These are phyloP conservation scores for Breviolum minutum DNA, from an alignment of 73 alveolate species.

Conservation along the genomic window DNA sequence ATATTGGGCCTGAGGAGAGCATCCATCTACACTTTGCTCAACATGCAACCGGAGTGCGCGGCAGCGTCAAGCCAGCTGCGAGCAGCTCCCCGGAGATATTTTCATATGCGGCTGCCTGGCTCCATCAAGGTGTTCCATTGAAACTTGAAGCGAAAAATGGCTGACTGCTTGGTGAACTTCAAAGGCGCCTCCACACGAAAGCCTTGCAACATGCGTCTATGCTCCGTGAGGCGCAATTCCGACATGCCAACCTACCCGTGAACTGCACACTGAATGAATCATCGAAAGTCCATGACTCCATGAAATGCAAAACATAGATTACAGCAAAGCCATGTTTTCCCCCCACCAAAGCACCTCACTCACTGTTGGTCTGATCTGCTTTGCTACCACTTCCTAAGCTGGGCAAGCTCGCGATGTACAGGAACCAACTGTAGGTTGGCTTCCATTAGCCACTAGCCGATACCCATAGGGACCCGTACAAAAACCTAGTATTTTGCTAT, in stretches of 20 bases:
- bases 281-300: too few species aligned
- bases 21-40: too few species aligned
- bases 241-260: slow-evolving; percentile 7
- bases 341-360: slow-evolving; percentile 3
- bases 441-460: too few species aligned
- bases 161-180: not conserved
- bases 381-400: slow-evolving; percentile 43
- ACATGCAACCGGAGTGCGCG: not conserved
- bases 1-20: too few species aligned
- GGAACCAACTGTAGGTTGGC: too few species aligned
- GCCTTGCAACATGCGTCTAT: slow-evolving; percentile 58
- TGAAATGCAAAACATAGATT: not conserved
- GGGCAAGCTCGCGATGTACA: too few species aligned
- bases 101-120: slow-evolving; percentile 74
- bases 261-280: not conserved
- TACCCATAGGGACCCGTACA: too few species aligned
- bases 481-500: too few species aligned
- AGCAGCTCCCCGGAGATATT: slow-evolving; percentile 59
- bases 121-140: not conserved
- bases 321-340: not conserved
- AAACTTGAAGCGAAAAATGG: not conserved
- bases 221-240: slow-evolving; percentile 52
- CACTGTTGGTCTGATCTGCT: slow-evolving; percentile 42
- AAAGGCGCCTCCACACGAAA: slow-evolving; percentile 56
- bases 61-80: slow-evolving; percentile 37